Evolutionary conservation across 805 yeast species (phyloP), one percentile per base, ranked within the genome.

Genomic region (Wickerhamomyces bovis): DNA sequence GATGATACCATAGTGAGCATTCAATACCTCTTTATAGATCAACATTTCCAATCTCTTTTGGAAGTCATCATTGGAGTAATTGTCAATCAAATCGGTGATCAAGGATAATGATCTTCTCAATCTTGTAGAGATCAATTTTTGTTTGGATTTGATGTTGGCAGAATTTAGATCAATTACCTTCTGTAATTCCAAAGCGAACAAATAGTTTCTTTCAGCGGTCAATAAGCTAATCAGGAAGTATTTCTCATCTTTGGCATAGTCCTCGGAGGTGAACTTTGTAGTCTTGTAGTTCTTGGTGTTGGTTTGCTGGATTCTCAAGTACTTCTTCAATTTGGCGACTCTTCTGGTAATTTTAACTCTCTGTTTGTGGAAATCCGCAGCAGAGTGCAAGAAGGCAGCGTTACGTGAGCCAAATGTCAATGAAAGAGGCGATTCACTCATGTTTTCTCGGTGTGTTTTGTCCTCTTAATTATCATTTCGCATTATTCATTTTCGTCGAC

Each of bases 191-290:
- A 80, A 73, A 1, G 90, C 84, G 54, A 75, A 78, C 26, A 88
- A 71, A 60, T 81, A 69, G 54, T 88, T 86, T 60, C 96, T 76
- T 64, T 94, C 98, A 1, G 85, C 81, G n/a, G 76, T 74, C 47
- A 80, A 69, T 21, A 89, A 67, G n/a, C 80, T 63, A 22, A 89
- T 65, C 36, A 73, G 70, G 30, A 83, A 92, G 58, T 68, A 78
- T 50, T 74, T 68, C 12, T 64, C 62, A 55, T 86, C 78, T 19
- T 62, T 51, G 5, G 66, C 72, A 52, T 82, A 82, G 47, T 78
- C 76, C 8, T 71, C 80, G 0, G 66, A 46, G 2, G 72, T 57
- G 23, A 85, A 71, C 48, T 73, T 75, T 49, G 76, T 75, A 16
- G 67, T 61, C 30, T 67, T 59, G 63, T 82, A 85, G 57, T 78